These are phyloP conservation scores for Tolypocladium pustulatum DNA, from an alignment of 2,329 filamentous ascomycete species.

Conservation along the genomic window DNA sequence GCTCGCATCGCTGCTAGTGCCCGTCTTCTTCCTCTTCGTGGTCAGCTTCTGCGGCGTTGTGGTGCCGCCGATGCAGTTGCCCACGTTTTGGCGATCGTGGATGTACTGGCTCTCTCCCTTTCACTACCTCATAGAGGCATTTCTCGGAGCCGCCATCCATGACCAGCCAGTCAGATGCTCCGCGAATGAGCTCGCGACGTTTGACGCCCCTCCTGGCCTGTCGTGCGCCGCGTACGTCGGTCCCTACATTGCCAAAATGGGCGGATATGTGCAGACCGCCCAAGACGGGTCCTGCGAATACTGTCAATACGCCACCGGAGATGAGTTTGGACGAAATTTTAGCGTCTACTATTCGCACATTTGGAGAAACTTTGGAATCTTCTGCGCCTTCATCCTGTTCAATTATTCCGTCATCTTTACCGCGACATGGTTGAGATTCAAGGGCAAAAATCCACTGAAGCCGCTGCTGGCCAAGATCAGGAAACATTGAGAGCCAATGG, in stretches of 20 bases:
- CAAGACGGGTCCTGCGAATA: constrained; percentile 49
- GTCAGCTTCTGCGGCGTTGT: constrained; percentile 62
- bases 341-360: constrained; percentile 50
- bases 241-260: constrained; percentile 38
- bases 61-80: constrained; percentile 48
- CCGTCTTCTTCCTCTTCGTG: constrained; percentile 60
- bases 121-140: constrained; percentile 53
- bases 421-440: constrained; percentile 28
- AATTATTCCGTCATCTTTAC: constrained; percentile 39
- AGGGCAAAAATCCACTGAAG: constrained; percentile 26
- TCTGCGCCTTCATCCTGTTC: constrained; percentile 52
- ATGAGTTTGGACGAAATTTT: constrained; percentile 48
- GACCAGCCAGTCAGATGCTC: constrained; percentile 45
- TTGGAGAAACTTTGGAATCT: constrained; percentile 58
- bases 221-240: constrained; percentile 51
- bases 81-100: constrained; percentile 52
- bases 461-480: constrained; percentile 14
- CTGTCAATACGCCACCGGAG: constrained; percentile 51
- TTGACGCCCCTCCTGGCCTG: constrained; percentile 45
- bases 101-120: constrained; percentile 62
- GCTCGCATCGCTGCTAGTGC: constrained; percentile 55
- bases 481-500: neutral
- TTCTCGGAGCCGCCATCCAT: constrained; percentile 46
- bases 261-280: constrained; percentile 51
- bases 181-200: constrained; percentile 46